Conservation (phyloP, 768 basidiomycete species). For the Agrocybe pediades region DNA sequence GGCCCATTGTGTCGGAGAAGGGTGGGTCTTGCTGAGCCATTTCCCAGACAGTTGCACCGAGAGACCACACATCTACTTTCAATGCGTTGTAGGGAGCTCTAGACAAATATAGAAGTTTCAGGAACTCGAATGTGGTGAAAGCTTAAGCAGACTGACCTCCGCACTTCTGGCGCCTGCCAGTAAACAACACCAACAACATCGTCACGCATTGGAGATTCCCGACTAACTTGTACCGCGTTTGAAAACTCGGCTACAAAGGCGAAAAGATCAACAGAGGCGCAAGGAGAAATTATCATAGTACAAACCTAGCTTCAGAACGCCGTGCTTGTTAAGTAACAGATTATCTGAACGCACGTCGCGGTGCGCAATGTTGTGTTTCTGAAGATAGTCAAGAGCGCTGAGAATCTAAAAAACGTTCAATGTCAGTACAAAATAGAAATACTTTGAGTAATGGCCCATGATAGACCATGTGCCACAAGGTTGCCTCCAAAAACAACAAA, state of each 20-base stretch:
- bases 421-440: conserved; percentile 8
- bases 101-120: neutral
- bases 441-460: neutral
- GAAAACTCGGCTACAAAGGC: conserved; percentile 74
- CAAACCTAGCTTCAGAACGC: conserved; percentile 69
- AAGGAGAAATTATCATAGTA: neutral
- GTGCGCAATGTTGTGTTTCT: conserved; percentile 70
- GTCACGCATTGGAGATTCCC: conserved; percentile 48
- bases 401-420: conserved; percentile 58
- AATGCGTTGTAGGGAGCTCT: conserved; percentile 74
- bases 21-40: conserved; percentile 76
- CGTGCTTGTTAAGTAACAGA: conserved; percentile 66
- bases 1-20: conserved; percentile 58
- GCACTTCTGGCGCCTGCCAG: conserved; percentile 60
- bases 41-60: conserved; percentile 86
- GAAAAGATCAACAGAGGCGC: neutral
- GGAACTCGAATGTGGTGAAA: conserved; percentile 15
- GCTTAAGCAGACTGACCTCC: neutral
- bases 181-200: conserved; percentile 74
- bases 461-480: too few species aligned
- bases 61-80: conserved; percentile 79
- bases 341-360: conserved; percentile 87
- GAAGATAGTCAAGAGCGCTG: conserved; percentile 65
- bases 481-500: conserved; percentile 6
- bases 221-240: conserved; percentile 62